Evolutionary conservation across 768 basidiomycete genomes (phyloP), one percentile per base, ranked within the genome.

Genomic region (Termitomyces bulborhizus): DNA sequence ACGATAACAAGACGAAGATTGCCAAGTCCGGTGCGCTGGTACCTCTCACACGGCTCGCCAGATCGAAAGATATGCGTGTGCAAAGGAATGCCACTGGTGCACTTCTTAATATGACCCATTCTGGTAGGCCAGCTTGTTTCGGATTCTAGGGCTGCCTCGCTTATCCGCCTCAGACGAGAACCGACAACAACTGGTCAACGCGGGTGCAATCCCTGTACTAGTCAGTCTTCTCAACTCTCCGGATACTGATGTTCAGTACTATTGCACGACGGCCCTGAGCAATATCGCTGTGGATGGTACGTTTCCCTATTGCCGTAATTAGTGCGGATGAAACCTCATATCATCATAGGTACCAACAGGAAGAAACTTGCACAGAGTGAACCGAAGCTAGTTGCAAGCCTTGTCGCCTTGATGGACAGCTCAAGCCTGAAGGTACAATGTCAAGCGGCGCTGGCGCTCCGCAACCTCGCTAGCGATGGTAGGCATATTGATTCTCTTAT

Each of bases 1-100:
- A 99, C 65, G 97, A 99, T 70, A 99, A 99, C 80, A 99, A 99
- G 81, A 97, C 93, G 49, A 97, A 96, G 81, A 99, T 99, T 54
- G 97, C 97, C 40, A 98, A 98, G 79, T 97, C 94, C 9, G 97
- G 97, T 45, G 97, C 97, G n/a, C 78, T 99, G 53, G 93, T 97
- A 21, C 97, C 97, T 24, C 83, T 99, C 37, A 98, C 97, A 43
- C 83, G 97, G 48, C 80, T 99, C 42, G 97, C 97, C 32, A 86
- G 93, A 59, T 97, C 93, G 24, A 98, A 98, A 73, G 97, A 99
- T 69, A 98, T 99, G 96, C 84, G 97, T 11, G 97, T 99, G 3
- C 97, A 99, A 71, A 82, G 97, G 57, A 99, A 99, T 67, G 97
- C 97, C 11, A 99, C 97, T 1, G 97, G 97, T 7, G 97, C 97